phyloP scores from a whole-genome alignment of 2,329 filamentous ascomycete genomes.

The Xylariaceae sp. region DNA sequence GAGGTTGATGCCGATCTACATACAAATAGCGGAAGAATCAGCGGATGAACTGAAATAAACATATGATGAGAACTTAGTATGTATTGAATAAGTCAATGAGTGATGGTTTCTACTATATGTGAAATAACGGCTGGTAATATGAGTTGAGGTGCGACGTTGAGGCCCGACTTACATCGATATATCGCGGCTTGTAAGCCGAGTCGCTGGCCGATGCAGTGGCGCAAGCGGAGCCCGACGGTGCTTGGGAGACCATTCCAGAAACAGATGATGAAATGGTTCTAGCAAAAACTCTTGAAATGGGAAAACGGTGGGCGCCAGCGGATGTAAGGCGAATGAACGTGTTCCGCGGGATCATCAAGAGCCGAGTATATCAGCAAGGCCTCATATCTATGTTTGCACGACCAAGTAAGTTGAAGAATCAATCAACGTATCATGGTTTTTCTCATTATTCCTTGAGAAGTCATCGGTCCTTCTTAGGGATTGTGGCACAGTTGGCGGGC shows the following conservation, averaged over 20 bases:
- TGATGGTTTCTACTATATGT: constrained; percentile 2
- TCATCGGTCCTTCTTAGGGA: not conserved
- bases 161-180: constrained; percentile 59
- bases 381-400: constrained; percentile 1
- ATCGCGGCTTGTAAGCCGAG: constrained; percentile 51
- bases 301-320: constrained; percentile 5
- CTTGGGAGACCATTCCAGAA: constrained; percentile 32
- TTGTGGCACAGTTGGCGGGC: not conserved
- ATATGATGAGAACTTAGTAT: not conserved
- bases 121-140: not conserved
- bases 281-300: constrained; percentile 1
- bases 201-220: constrained; percentile 12
- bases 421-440: not conserved
- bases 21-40: constrained; percentile 18
- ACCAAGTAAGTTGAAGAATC: not conserved
- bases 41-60: not conserved
- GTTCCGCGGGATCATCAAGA: constrained; percentile 23
- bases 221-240: constrained; percentile 24
- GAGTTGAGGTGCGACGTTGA: not conserved
- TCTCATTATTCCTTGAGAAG: not conserved
- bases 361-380: constrained; percentile 3
- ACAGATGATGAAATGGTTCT: constrained; percentile 22
- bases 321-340: constrained; percentile 11
- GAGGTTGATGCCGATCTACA: constrained; percentile 88
- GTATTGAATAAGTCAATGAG: no score